phyloP scores from a whole-genome alignment of 257 asterid species.

The Dorcoceras hygrometricum region DNA sequence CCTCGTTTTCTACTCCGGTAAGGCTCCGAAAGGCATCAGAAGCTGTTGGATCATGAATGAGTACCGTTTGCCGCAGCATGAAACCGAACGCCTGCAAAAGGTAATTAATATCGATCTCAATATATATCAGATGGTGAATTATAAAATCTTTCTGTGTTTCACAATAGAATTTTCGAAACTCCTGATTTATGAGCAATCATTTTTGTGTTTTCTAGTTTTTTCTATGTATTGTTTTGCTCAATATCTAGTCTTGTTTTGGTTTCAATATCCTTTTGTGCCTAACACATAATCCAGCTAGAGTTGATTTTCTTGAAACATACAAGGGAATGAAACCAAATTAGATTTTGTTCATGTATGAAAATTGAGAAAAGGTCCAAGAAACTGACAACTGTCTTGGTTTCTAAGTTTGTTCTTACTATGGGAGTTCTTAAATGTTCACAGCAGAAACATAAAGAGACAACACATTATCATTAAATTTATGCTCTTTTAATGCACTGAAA shows the following conservation, averaged over 20 bases:
- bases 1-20: conserved; percentile 97
- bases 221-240: not conserved
- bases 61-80: conserved; percentile 83
- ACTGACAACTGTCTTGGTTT: not conserved
- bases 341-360: not conserved
- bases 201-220: too few relatives aligned
- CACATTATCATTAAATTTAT: not conserved
- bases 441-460: not conserved
- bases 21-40: conserved; percentile 92
- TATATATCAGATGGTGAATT: too few relatives aligned
- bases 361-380: not conserved
- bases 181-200: too few relatives aligned
- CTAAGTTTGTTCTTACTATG: not conserved
- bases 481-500: not conserved
- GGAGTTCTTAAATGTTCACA: not conserved
- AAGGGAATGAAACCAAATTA: not conserved
- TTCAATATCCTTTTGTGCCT: not conserved
- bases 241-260: not conserved
- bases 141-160: not conserved
- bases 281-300: not conserved
- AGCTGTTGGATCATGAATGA: conserved; percentile 98
- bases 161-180: too few relatives aligned
- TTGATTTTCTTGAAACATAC: not conserved
- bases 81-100: conserved; percentile 82
- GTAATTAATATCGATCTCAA: conserved; percentile 33